phyloP scores from a whole-genome alignment of 768 basidiomycete genomes.

The Peribolospora kevripleyi region DNA sequence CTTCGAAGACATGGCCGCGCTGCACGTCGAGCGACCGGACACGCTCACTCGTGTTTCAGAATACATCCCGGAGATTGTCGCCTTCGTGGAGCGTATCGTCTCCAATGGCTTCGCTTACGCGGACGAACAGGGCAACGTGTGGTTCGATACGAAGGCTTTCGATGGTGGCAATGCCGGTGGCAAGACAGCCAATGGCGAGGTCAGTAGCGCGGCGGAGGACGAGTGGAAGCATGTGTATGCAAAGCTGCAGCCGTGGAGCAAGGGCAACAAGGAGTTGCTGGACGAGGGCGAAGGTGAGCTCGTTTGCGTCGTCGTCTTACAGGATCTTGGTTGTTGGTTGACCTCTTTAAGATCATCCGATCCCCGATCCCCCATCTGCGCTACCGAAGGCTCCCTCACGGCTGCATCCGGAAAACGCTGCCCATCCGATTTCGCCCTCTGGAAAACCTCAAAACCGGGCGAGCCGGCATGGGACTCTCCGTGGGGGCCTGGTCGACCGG shows the following conservation, averaged over 20 bases:
- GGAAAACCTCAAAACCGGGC: constrained; percentile 90
- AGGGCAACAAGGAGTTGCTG: constrained; percentile 67
- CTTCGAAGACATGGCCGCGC: constrained; percentile 74
- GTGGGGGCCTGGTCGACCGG: constrained; percentile 87
- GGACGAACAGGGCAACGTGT: constrained; percentile 54
- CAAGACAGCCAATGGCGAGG: not conserved
- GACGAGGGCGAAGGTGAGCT: constrained; percentile 70
- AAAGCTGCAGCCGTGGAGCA: constrained; percentile 87
- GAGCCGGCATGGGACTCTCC: constrained; percentile 92
- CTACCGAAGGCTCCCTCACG: constrained; percentile 31
- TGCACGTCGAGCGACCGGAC: constrained; percentile 67
- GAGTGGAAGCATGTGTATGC: constrained; percentile 51
- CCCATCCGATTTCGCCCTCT: constrained; percentile 82
- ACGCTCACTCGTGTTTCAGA: constrained; percentile 86
- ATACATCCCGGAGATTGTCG: constrained; percentile 82
- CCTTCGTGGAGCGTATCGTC: constrained; percentile 64
- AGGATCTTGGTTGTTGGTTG: no score
- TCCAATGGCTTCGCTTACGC: constrained; percentile 58
- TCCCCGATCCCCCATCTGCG: accelerated
- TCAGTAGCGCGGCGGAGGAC: not conserved
- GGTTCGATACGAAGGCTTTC: constrained; percentile 68
- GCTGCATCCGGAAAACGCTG: constrained; percentile 41
- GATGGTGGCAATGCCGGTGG: constrained; percentile 28
- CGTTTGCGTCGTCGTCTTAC: not conserved
- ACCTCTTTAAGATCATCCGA: not conserved